phyloP scores from a whole-genome alignment of 495 filamentous ascomycete genomes.

The Parathielavia hyrcaniae region DNA sequence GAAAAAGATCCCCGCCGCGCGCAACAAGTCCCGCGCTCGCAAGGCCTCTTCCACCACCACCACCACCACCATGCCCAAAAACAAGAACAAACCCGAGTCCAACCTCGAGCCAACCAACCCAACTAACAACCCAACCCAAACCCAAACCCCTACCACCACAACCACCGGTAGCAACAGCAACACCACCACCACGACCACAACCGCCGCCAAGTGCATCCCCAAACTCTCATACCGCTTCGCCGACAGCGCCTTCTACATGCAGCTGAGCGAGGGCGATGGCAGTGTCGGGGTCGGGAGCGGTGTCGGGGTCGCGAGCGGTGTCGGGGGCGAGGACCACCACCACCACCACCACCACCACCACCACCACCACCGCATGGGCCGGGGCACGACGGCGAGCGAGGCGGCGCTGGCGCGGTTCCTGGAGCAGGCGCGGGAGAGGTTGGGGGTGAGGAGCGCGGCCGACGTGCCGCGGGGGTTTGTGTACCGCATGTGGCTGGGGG shows the following conservation, averaged over 20 bases:
- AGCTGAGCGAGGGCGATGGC: too few relatives aligned
- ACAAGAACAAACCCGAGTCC: not conserved
- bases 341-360: too few relatives aligned
- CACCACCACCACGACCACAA: not conserved
- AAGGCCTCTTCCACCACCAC: constrained; percentile 1
- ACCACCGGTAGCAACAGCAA: not conserved
- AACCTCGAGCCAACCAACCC: not conserved
- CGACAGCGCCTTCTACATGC: constrained; percentile 10
- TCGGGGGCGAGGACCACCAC: too few relatives aligned
- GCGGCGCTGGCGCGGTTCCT: constrained; percentile 8
- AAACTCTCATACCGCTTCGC: constrained; percentile 2
- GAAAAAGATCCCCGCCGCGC: not conserved
- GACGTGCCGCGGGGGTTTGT: constrained; percentile 1
- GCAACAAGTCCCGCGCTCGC: constrained; percentile 7
- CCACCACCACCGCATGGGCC: constrained; percentile 2
- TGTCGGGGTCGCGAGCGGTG: too few relatives aligned
- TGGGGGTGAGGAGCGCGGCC: not conserved
- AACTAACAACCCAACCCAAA: not conserved
- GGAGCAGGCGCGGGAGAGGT: not conserved
- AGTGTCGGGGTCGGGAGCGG: not conserved
- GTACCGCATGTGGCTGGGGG: not conserved
- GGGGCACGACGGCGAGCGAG: constrained; percentile 2
- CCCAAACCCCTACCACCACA: not conserved
- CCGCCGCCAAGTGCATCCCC: not conserved
- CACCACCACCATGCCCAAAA: not conserved